These are phyloP conservation scores for Penicillium oxalicum DNA, from an alignment of 2,329 filamentous ascomycete species.

Conservation along the genomic window DNA sequence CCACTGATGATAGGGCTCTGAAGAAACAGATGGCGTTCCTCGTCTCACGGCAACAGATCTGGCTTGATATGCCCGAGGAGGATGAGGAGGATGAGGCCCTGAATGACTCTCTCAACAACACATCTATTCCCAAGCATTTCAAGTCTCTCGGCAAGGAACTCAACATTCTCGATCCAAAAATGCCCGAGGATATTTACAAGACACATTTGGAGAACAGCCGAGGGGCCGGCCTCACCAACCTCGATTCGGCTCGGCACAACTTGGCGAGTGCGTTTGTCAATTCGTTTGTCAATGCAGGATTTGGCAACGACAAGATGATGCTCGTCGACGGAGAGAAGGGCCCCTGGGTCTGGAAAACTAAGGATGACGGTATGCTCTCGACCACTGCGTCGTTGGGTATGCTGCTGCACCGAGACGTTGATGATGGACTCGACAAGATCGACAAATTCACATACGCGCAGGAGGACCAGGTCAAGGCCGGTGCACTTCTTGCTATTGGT, in stretches of 20 bases:
- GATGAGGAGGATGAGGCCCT: conserved; percentile 66
- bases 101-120: conserved; percentile 78
- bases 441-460: conserved; percentile 85
- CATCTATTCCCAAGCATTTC: conserved; percentile 84
- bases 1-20: conserved; percentile 71
- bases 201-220: conserved; percentile 94
- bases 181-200: conserved; percentile 98
- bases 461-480: conserved; percentile 82
- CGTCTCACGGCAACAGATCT: conserved; percentile 84
- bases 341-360: conserved; percentile 98
- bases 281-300: conserved; percentile 92
- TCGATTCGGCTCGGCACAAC: conserved; percentile 93
- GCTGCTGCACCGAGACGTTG: conserved; percentile 87
- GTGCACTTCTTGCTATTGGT: conserved; percentile 85
- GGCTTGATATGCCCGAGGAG: conserved; percentile 60
- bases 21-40: conserved; percentile 94
- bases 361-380: conserved; percentile 95
- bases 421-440: conserved; percentile 85
- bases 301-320: conserved; percentile 97
- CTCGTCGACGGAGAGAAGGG: conserved; percentile 80
- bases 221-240: conserved; percentile 85
- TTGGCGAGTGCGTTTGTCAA: conserved; percentile 95
- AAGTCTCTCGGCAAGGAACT: conserved; percentile 90
- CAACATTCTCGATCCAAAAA: conserved; percentile 94
- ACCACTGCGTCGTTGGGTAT: conserved; percentile 91